Conservation (phyloP, 345 rosid genomes). For the Pugionium dolabratum region DNA sequence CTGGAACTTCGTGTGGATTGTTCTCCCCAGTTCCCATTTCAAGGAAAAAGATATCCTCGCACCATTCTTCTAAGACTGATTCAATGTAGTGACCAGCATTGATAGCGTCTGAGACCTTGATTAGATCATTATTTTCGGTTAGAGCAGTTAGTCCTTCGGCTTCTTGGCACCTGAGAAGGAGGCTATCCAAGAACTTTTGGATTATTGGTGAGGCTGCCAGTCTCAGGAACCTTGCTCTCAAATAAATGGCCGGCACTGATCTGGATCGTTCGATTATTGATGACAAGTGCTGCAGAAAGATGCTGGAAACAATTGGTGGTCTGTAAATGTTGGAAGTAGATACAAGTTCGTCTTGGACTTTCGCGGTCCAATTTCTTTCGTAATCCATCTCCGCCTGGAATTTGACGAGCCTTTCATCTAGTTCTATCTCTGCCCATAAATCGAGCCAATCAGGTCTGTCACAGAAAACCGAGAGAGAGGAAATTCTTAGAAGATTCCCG, state of each 20-base stretch:
- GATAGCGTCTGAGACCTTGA: constrained; percentile 70
- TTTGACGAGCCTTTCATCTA: constrained; percentile 62
- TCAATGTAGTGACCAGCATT: constrained; percentile 72
- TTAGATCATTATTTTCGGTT: constrained; percentile 72
- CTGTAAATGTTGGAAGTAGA: constrained; percentile 64
- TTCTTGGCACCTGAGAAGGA: constrained; percentile 80
- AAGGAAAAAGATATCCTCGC: constrained; percentile 81
- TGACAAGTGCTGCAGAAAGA: constrained; percentile 56
- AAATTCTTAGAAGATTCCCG: constrained; percentile 63
- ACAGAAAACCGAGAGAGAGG: constrained; percentile 78
- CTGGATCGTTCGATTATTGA: constrained; percentile 66
- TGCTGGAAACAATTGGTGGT: constrained; percentile 65
- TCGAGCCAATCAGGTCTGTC: constrained; percentile 93
- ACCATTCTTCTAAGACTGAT: constrained; percentile 75
- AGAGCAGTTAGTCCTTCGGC: constrained; percentile 94
- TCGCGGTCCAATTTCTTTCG: constrained; percentile 72
- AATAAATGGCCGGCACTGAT: constrained; percentile 56
- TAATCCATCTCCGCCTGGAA: constrained; percentile 57
- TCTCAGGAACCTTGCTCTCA: constrained; percentile 75
- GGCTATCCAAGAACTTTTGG: constrained; percentile 62
- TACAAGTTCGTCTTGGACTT: constrained; percentile 58
- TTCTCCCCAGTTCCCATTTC: constrained; percentile 60
- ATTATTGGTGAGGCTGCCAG: constrained; percentile 64
- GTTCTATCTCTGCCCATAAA: constrained; percentile 87
- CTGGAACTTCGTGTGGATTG: constrained; percentile 43